These are phyloP conservation scores for Cavenderia fasciculata DNA, from an alignment of 78 protist genomes.

Conservation along the genomic window DNA sequence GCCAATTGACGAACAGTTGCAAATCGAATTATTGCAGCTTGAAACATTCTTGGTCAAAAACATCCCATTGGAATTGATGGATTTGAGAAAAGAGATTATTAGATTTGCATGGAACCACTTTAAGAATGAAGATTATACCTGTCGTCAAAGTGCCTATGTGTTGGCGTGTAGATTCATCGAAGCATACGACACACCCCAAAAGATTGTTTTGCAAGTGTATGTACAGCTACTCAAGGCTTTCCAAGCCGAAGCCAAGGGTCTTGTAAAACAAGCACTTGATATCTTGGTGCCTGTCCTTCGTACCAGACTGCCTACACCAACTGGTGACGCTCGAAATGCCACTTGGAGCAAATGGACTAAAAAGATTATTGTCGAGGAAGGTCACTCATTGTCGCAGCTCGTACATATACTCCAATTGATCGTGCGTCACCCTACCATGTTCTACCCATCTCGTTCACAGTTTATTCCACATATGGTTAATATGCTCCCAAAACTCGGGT, in stretches of 20 bases:
- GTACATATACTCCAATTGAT: constrained; percentile 92
- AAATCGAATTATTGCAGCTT: constrained; percentile 84
- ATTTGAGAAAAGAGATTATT: constrained; percentile 87
- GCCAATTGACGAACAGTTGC: constrained; percentile 4
- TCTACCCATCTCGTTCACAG: constrained; percentile 85
- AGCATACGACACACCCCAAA: constrained; percentile 92
- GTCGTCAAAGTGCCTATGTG: constrained; percentile 92
- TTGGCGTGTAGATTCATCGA: constrained; percentile 92
- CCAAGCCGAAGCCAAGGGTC: constrained; percentile 89
- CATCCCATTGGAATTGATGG: constrained; percentile 25
- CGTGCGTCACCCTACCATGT: constrained; percentile 88
- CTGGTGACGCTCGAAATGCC: constrained; percentile 24
- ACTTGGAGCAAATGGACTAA: constrained; percentile 93
- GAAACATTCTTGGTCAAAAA: constrained; percentile 89
- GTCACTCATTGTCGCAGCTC: constrained; percentile 90
- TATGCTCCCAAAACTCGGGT: constrained; percentile 87
- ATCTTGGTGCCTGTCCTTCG: constrained; percentile 83
- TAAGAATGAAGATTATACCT: constrained; percentile 89
- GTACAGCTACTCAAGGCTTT: constrained; percentile 87
- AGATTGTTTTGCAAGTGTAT: constrained; percentile 93
- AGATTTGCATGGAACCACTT: constrained; percentile 90
- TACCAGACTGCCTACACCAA: constrained; percentile 9
- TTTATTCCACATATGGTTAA: constrained; percentile 93
- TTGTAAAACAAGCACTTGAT: constrained; percentile 92
- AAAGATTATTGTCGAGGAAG: constrained; percentile 94